Percentiles rank a stretch among this genome's conserved stretches.
phyloP scores from a whole-genome alignment of 129 eudicot genomes.

The Centella asiatica region DNA sequence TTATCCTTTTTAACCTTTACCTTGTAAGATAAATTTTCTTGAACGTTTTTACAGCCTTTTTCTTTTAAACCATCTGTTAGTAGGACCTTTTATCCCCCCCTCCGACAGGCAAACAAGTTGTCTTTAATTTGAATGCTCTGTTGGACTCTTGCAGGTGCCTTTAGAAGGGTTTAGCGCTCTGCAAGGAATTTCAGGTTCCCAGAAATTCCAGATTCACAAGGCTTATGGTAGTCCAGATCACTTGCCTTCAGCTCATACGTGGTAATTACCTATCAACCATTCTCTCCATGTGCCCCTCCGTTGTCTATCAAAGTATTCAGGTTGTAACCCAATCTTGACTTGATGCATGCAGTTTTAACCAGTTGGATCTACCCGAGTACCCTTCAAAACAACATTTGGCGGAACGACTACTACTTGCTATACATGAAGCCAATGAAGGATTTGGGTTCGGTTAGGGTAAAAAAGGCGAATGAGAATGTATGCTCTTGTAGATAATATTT shows the following conservation, averaged over 20 bases:
- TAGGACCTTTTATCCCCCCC: no score
- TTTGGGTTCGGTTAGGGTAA: slow-evolving; percentile 78
- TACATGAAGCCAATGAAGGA: slow-evolving; percentile 96
- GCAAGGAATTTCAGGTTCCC: slow-evolving; percentile 97
- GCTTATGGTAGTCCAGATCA: slow-evolving; percentile 91
- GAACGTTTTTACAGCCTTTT: no score
- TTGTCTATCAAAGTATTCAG: no score
- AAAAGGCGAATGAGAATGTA: neutral
- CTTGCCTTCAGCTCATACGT: slow-evolving; percentile 97
- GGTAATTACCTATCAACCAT: slow-evolving; percentile 50
- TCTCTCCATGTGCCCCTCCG: no score
- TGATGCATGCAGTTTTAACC: slow-evolving; percentile 75
- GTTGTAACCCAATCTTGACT: neutral
- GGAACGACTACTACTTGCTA: slow-evolving; percentile 87
- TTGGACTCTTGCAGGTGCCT: slow-evolving; percentile 55
- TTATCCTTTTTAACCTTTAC: no score
- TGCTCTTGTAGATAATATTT: slow-evolving; percentile 39
- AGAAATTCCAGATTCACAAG: slow-evolving; percentile 96
- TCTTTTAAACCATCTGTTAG: no score
- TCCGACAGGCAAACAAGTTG: no score
- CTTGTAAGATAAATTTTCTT: no score
- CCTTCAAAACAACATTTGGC: slow-evolving; percentile 83
- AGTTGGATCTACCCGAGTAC: slow-evolving; percentile 89
- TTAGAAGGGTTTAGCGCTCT: slow-evolving; percentile 96
- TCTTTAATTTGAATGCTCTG: no score